Percentiles rank a stretch among this genome's conserved stretches.
phyloP scores from a whole-genome alignment of 23 red algal species.

The Gracilaria domingensis region DNA sequence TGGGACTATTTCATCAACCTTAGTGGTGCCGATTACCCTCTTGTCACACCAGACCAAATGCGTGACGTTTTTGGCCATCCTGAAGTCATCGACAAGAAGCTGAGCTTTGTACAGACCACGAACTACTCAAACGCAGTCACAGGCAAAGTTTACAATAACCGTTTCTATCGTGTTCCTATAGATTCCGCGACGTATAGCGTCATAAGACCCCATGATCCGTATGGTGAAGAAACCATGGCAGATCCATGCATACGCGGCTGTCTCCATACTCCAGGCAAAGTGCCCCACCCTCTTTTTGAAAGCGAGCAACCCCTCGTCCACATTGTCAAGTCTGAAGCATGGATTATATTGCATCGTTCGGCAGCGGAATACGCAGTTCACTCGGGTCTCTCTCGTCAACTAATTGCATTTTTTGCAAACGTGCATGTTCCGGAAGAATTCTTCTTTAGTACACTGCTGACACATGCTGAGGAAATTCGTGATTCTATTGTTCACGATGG shows the following conservation, averaged over 20 bases:
- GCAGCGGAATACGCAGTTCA: background rate
- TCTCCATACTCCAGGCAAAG: background rate
- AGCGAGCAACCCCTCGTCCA: background rate
- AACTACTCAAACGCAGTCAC: conserved; percentile 3
- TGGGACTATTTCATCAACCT: conserved; percentile 46
- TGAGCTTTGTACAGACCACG: conserved; percentile 16
- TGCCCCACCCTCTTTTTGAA: background rate
- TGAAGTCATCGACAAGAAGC: background rate
- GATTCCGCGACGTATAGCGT: conserved; percentile 10
- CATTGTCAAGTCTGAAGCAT: conserved; percentile 24
- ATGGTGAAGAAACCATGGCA: no score
- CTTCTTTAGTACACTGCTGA: conserved; percentile 21
- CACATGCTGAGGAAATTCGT: background rate
- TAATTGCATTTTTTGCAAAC: conserved; percentile 18
- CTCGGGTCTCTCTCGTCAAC: conserved; percentile 7
- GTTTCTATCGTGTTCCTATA: background rate
- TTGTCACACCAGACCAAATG: conserved; percentile 2
- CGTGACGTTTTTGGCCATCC: conserved; percentile 6
- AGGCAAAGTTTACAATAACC: background rate
- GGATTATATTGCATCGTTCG: conserved; percentile 14
- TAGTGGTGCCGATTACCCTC: conserved; percentile 13
- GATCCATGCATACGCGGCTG: conserved; percentile 2
- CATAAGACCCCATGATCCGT: background rate
- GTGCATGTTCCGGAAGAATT: conserved; percentile 7
- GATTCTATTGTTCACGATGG: conserved; percentile 5